phyloP scores from a whole-genome alignment of 768 basidiomycete genomes.

The Rhodotorula graminis region DNA sequence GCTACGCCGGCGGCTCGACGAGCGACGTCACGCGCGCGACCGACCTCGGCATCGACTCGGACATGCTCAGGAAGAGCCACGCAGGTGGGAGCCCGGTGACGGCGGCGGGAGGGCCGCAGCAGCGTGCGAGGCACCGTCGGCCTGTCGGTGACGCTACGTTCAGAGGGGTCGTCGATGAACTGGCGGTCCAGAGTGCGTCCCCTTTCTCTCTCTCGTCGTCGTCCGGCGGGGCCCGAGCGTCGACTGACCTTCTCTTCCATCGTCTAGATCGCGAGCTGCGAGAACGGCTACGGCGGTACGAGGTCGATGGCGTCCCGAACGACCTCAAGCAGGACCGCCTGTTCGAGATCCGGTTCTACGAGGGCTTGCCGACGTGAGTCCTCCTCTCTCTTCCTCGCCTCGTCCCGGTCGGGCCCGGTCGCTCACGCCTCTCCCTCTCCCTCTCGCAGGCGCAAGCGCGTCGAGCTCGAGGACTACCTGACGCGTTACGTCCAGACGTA shows the following conservation, averaged over 20 bases:
- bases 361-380: conserved; percentile 22
- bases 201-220: neutral
- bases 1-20: conserved; percentile 1
- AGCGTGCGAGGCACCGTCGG: neutral
- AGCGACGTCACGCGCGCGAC: conserved; percentile 21
- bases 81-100: neutral
- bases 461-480: conserved; percentile 27
- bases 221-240: neutral
- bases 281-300: conserved; percentile 24
- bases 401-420: too few relatives aligned
- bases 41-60: neutral
- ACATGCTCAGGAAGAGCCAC: neutral
- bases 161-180: conserved; percentile 30
- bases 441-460: conserved; percentile 12
- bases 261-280: conserved; percentile 21
- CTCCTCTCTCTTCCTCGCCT: too few relatives aligned
- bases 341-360: conserved; percentile 35
- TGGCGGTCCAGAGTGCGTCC: conserved; percentile 28
- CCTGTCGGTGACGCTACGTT: conserved; percentile 17
- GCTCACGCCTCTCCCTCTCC: neutral
- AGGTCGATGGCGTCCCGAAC: conserved; percentile 10
- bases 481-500: conserved; percentile 18
- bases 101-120: too few relatives aligned
- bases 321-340: conserved; percentile 29
- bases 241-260: neutral